A percentile compares a stretch with the other conserved stretches of the same genome.
These are phyloP conservation scores for Danielozyma ontarioensis DNA, from an alignment of 805 yeast species.

Conservation along the genomic window DNA sequence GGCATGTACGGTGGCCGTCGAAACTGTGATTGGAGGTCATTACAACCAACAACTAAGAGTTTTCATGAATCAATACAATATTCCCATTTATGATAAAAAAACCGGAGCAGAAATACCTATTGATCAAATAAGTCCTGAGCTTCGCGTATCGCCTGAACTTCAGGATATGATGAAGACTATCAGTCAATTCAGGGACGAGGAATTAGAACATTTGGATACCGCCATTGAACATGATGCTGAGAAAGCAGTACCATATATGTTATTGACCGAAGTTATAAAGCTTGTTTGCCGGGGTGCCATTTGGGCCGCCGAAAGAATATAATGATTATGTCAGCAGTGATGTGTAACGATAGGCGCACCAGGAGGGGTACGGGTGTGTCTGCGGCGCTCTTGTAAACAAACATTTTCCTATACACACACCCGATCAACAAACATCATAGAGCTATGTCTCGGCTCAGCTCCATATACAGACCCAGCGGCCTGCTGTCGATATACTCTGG, in stretches of 20 bases:
- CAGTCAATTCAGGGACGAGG: conserved; percentile 84
- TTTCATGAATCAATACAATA: conserved; percentile 60
- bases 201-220: conserved; percentile 89
- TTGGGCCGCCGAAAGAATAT: conserved; percentile 83
- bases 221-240: conserved; percentile 91
- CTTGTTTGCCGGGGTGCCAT: conserved; percentile 82
- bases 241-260: conserved; percentile 85
- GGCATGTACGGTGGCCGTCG: conserved; percentile 99
- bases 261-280: conserved; percentile 85
- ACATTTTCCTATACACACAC: background rate
- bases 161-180: conserved; percentile 54
- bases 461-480: conserved; percentile 17
- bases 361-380: background rate
- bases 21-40: conserved; percentile 95
- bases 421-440: background rate
- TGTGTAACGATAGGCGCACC: too few species aligned
- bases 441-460: conserved; percentile 26
- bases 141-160: conserved; percentile 49
- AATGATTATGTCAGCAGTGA: too few species aligned
- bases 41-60: conserved; percentile 86
- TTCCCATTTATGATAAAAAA: conserved; percentile 32
- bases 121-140: conserved; percentile 17
- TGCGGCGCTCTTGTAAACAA: background rate
- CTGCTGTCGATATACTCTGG: background rate
- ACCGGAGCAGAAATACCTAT: conserved; percentile 23